phyloP scores from a whole-genome alignment of 352 stramenopile genomes.

The Pythium chondricola region DNA sequence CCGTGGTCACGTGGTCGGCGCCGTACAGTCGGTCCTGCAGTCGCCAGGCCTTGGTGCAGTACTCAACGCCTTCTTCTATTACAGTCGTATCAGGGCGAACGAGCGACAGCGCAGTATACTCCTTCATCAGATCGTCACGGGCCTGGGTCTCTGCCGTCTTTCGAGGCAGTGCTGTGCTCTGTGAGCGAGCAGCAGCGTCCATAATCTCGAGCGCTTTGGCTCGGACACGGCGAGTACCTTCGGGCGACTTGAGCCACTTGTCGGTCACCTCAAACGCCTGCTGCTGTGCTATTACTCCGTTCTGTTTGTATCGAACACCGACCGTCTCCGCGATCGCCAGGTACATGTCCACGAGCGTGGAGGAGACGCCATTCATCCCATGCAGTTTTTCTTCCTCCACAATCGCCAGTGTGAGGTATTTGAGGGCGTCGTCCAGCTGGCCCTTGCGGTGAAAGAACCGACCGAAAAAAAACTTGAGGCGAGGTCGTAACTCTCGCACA shows the following conservation, averaged over 20 bases:
- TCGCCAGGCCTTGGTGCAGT: constrained; percentile 56
- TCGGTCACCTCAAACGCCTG: constrained; percentile 33
- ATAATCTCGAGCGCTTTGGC: constrained; percentile 37
- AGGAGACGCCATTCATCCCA: constrained; percentile 13
- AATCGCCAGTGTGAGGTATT: constrained; percentile 39
- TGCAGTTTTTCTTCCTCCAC: constrained; percentile 32
- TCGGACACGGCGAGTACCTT: constrained; percentile 37
- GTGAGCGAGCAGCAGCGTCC: constrained; percentile 13
- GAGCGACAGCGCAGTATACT: constrained; percentile 26
- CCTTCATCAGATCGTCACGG: constrained; percentile 28
- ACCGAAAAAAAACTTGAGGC: constrained; percentile 43
- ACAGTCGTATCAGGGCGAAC: constrained; percentile 21
- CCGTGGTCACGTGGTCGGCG: constrained; percentile 46
- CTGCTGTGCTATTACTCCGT: constrained; percentile 37
- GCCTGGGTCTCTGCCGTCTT: constrained; percentile 46
- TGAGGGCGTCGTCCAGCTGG: constrained; percentile 49
- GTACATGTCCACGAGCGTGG: constrained; percentile 56
- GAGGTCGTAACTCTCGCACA: constrained; percentile 23
- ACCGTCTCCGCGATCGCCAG: constrained; percentile 47
- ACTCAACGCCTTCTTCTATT: constrained; percentile 62
- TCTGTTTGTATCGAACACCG: constrained; percentile 46
- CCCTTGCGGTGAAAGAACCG: constrained; percentile 46
- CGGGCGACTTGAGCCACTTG: constrained; percentile 40
- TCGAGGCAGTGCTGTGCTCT: constrained; percentile 28
- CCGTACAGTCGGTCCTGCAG: constrained; percentile 44